These are phyloP conservation scores for Solanum acaule DNA, from an alignment of 257 asterid species.

Conservation along the genomic window DNA sequence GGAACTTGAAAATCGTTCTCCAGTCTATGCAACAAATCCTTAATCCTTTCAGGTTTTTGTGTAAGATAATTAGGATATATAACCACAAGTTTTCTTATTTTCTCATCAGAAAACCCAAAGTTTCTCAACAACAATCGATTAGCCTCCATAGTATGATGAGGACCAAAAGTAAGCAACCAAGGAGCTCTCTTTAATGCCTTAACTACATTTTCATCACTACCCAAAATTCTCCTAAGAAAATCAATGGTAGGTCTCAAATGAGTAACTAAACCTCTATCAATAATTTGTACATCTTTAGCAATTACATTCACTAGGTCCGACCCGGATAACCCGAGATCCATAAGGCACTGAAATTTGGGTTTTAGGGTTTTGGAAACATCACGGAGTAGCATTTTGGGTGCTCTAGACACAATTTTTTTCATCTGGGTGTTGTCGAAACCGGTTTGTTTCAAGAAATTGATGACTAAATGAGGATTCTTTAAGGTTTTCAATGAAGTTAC, in stretches of 20 bases:
- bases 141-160: neutral
- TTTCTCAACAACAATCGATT: neutral
- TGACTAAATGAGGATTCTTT: neutral
- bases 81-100: neutral
- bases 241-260: neutral
- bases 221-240: neutral
- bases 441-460: neutral
- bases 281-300: neutral
- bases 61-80: neutral
- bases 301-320: neutral
- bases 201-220: neutral
- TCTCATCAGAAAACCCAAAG: neutral
- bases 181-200: neutral
- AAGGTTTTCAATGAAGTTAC: neutral
- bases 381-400: neutral
- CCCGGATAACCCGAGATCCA: neutral
- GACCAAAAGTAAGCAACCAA: neutral
- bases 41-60: neutral
- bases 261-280: neutral
- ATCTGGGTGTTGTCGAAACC: conserved; percentile 1
- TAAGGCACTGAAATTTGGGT: neutral
- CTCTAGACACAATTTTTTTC: neutral
- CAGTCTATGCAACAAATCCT: neutral
- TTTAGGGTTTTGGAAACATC: conserved; percentile 1
- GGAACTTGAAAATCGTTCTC: neutral